Evolutionary conservation across 805 yeast genomes (phyloP).

Genomic region (Metschnikowia continentalis): DNA sequence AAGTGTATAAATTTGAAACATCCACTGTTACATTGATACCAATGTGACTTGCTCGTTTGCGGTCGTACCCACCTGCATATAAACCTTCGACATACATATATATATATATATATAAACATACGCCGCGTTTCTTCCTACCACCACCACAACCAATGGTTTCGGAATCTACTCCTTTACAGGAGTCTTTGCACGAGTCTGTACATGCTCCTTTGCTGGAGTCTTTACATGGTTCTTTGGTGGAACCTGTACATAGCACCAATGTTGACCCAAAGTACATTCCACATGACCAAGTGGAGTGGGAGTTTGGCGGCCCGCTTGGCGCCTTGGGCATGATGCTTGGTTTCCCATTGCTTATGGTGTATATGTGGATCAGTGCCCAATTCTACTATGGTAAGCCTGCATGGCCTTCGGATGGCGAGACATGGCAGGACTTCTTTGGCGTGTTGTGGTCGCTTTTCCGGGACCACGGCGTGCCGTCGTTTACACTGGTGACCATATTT

Average conservation of each 20-base stretch:
- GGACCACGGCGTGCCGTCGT: conserved; percentile 56
- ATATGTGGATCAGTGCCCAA: conserved; percentile 89
- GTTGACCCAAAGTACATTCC: conserved; percentile 27
- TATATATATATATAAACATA: neutral
- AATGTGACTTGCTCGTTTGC: too few species aligned
- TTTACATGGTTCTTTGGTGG: too few species aligned
- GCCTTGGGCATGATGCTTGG: conserved; percentile 88
- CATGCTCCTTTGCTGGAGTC: too few species aligned
- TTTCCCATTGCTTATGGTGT: conserved; percentile 91
- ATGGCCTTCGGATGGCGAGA: conserved; percentile 55
- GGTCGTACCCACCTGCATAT: too few species aligned
- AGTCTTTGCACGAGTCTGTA: neutral
- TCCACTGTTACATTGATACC: too few species aligned
- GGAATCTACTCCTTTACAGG: conserved; percentile 2
- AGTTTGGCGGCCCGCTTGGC: conserved; percentile 92
- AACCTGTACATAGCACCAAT: too few species aligned
- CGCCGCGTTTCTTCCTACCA: neutral
- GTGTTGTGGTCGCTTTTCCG: conserved; percentile 38
- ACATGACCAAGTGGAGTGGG: conserved; percentile 63
- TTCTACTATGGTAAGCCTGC: conserved; percentile 76
- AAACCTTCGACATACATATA: too few species aligned
- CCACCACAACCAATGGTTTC: neutral
- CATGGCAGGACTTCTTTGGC: conserved; percentile 46
- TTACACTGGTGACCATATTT: conserved; percentile 65
- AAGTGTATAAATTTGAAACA: too few species aligned